Base-by-base conservation (phyloP, 192 early-diverging fungal genomes). In the Backusella australiensis region DNA sequence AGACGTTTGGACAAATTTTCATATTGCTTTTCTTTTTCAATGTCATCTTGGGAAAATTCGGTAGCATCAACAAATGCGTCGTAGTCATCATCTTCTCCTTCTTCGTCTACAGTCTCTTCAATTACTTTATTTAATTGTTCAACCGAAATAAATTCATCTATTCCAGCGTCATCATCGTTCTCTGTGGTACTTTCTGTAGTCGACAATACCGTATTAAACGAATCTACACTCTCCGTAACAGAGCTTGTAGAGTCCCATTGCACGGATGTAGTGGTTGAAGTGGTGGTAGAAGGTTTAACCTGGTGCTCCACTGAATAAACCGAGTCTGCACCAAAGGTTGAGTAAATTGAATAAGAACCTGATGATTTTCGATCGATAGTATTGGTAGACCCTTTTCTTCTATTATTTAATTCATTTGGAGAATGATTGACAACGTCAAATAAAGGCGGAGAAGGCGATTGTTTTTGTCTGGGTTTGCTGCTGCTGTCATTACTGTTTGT, bases 21-120 rank as follows among this genome's bases (percentile, higher is more conserved):
- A 63, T 63, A 35, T 35, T 36, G 67, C 7, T 77, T 77, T 19
- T 76, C 75, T 17, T 35, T 19, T 35, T 81, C 75, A 11, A 76
- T 73, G 12, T 81, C 80, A 32, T 81, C 80, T 32, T 76, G 75
- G 4, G 77, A 71, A 12, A 42, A 72, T 1, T 52, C 44, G 4
- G 53, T 32, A 7, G 78, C 78, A 68, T 78, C 77, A n/a, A 82
- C 77, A 73, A 80, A 80, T 8, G 41, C 46, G 44, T 83, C 75
- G 21, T 81, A 71, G 3, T 59, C 36, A 19, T 75, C 15, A 41
- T 63, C 63, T 59, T 75, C 65, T 15, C 42, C 21, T 15, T 73
- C 67, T 26, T 68, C 67, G 29, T 44, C 70, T n/a, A 72, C 17
- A 38, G 53, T 63, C 14, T 63, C 56, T 63, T 14, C 56, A 3